Evolutionary conservation across 192 early-diverging fungal genomes (phyloP).

Genomic region (Podila epigama): DNA sequence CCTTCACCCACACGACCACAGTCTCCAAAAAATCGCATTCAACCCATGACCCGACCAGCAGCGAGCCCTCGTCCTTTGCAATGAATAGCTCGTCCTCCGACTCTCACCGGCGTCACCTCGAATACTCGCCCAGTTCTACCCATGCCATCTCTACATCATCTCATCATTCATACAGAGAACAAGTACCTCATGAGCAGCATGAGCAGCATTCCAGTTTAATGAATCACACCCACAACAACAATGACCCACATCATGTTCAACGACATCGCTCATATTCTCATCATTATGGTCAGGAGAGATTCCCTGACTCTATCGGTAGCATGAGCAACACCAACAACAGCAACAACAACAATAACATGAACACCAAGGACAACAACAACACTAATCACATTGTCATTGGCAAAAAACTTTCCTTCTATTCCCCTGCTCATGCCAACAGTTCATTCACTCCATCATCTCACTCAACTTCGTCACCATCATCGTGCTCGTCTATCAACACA

Average conservation of each 20-base stretch:
- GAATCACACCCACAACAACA: not conserved
- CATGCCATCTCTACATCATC: no score
- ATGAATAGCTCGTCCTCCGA: no score
- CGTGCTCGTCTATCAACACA: not conserved
- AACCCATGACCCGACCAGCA: not conserved
- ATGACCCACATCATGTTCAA: not conserved
- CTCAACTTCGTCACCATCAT: not conserved
- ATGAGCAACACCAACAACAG: not conserved
- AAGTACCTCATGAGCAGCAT: no score
- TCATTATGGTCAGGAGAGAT: not conserved
- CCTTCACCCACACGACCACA: not conserved
- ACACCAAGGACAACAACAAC: not conserved
- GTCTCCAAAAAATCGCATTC: not conserved
- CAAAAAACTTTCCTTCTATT: no score
- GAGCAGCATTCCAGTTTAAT: no score
- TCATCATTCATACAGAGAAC: no score
- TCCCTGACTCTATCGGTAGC: not conserved
- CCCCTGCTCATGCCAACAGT: no score
- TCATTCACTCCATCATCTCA: not conserved
- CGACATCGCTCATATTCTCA: not conserved
- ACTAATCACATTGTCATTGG: not conserved
- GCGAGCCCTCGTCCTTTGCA: no score
- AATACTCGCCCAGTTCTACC: no score
- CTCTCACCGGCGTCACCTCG: no score
- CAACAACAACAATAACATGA: conserved; percentile 3